Base-by-base conservation (phyloP, 2,329 filamentous ascomycete species). In the Dactylellina cionopaga region DNA sequence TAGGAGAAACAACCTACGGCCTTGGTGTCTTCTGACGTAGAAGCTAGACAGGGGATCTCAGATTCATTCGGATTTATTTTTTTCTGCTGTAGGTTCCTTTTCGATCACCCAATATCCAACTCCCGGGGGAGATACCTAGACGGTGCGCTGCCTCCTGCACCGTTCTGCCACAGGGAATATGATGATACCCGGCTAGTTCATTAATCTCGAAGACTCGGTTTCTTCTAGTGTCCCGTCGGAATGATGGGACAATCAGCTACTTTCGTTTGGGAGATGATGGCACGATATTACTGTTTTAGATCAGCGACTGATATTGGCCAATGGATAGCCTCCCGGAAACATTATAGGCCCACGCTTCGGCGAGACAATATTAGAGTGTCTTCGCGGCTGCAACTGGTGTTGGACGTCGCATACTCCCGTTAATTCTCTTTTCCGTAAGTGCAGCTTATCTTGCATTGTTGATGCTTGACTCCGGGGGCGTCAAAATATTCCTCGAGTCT, bases 281-380 rank as follows among this genome's bases (percentile, higher is more conserved):
- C 37, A 46, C 59, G 59, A 72, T 64, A 72, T 72, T 72, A 58
- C 25, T 72, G 68, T 72, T 72, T 72, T 72, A 72, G 68, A 72
- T 72, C 68, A 64, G 46, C 59, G 56, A 72, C 68, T 72, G 68
- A 72, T 72, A 59, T 52, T 72, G 59, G 54, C 68, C 68, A 72
- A 72, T 72, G 59, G 68, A 60, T 72, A 72, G 68, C 52, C 59
- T 49, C 54, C 52, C 35, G 59, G 46, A 65, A 60, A 72, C 33
- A 72, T 55, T 65, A 72, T 72, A 72, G 68, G 68, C 52, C 68
- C 68, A 72, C 68, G 44, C 39, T 37, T 27, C 68, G 25, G 59
- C 68, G 46, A 65, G 29, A n/a, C 68, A 51, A 72, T 58, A 65
- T 72, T 72, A 60, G 52, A 60, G 55, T 58, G 68, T 72, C 52